These are phyloP conservation scores for Arthrobotrys sinensis DNA, from an alignment of 2,329 filamentous ascomycete genomes.

Conservation along the genomic window DNA sequence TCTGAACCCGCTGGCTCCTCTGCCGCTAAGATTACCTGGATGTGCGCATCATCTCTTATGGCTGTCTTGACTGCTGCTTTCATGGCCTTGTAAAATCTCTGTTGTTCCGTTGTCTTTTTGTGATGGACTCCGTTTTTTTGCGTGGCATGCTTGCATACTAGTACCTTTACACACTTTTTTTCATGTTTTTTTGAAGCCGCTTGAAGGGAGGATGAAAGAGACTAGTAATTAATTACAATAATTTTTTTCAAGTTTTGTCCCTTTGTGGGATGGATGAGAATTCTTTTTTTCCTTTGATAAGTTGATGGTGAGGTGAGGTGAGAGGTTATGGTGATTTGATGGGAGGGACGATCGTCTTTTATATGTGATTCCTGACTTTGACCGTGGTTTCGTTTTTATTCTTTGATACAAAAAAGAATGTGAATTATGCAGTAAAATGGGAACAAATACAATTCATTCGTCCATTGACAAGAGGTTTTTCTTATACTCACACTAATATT, in stretches of 20 bases:
- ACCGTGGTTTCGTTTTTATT: too few relatives aligned
- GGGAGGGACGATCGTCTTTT: too few relatives aligned
- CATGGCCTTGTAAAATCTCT: conserved; percentile 55
- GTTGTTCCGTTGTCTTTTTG: not conserved
- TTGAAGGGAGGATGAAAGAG: conserved; percentile 7
- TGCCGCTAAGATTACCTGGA: conserved; percentile 58
- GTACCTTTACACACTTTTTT: not conserved
- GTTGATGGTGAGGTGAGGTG: not conserved
- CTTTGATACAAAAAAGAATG: too few relatives aligned
- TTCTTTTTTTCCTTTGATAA: not conserved
- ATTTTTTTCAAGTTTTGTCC: conserved; percentile 3
- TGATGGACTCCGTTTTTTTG: conserved; percentile 31
- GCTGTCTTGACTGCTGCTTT: conserved; percentile 59
- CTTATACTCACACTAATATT: too few relatives aligned
- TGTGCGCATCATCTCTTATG: conserved; percentile 59
- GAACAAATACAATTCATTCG: too few relatives aligned
- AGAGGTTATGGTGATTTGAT: not conserved
- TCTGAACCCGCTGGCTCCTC: conserved; percentile 33
- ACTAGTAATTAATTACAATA: conserved; percentile 1
- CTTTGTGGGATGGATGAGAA: too few relatives aligned
- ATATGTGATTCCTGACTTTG: too few relatives aligned
- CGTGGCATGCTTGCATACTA: conserved; percentile 18
- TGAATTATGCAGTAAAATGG: too few relatives aligned
- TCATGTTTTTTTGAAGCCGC: not conserved
- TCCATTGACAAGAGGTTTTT: too few relatives aligned